Percentiles rank a stretch among this genome's conserved stretches.
These are phyloP conservation scores for Coffea humblotiana DNA, from an alignment of 305 asterid genomes.

Conservation along the genomic window DNA sequence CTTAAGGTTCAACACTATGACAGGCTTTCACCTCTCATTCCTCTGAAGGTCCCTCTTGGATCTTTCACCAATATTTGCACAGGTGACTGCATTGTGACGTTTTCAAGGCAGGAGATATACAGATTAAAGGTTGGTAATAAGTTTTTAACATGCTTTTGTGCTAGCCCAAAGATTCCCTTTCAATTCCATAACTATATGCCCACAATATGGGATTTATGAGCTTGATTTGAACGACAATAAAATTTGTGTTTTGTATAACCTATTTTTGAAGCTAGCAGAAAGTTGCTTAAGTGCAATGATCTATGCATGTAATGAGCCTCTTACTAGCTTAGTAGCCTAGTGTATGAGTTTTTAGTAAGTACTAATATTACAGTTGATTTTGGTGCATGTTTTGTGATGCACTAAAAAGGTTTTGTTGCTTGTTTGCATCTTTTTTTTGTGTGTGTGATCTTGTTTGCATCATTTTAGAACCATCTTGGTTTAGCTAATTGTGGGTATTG, in stretches of 20 bases:
- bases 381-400: neutral
- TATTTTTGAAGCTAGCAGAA: neutral
- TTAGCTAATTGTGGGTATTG: neutral
- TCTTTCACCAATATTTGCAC: conserved; percentile 61
- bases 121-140: conserved; percentile 56
- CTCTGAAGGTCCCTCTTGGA: conserved; percentile 69
- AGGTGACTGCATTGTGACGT: conserved; percentile 94
- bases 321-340: neutral
- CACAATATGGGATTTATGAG: neutral
- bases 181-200: neutral
- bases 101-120: conserved; percentile 78
- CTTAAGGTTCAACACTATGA: conserved; percentile 78
- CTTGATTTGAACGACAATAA: neutral
- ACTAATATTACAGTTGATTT: neutral
- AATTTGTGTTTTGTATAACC: neutral
- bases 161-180: neutral
- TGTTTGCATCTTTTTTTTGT: neutral
- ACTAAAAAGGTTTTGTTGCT: neutral
- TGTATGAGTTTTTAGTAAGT: neutral
- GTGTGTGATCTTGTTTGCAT: too few species aligned
- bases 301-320: neutral
- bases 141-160: neutral
- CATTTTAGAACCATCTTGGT: too few species aligned
- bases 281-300: neutral
- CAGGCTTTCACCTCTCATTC: conserved; percentile 95